Conservation (phyloP, 2,329 filamentous ascomycete genomes). For the Seiridium unicorne region DNA sequence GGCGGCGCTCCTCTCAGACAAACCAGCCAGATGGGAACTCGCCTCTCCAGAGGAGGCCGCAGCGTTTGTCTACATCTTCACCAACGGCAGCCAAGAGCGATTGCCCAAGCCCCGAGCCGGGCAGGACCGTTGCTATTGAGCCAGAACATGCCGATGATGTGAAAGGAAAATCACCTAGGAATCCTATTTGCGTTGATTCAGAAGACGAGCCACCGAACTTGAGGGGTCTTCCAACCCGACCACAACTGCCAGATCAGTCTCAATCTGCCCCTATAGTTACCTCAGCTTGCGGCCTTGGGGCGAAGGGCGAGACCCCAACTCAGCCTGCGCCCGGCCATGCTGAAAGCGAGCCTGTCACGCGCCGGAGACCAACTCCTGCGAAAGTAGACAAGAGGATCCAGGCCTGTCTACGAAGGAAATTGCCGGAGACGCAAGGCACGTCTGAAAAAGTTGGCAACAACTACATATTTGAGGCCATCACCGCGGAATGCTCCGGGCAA, state of each 20-base stretch:
- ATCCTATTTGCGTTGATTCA: neutral
- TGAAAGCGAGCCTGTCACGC: neutral
- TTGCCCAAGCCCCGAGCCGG: neutral
- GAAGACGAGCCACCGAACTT: neutral
- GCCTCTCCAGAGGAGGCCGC: neutral
- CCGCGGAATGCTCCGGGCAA: neutral
- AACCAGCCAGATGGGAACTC: neutral
- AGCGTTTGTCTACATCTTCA: neutral
- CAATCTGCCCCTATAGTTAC: neutral
- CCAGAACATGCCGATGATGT: neutral
- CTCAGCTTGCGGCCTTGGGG: neutral
- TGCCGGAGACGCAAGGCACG: neutral
- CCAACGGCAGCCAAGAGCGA: neutral
- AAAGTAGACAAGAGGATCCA: constrained; percentile 1
- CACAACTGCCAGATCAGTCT: neutral
- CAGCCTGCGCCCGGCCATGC: neutral
- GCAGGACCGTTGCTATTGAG: neutral
- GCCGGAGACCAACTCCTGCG: neutral
- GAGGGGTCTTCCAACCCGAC: no score
- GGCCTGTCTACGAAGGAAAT: neutral
- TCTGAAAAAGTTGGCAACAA: constrained; percentile 7
- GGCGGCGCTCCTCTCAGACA: neutral
- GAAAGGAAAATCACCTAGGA: neutral
- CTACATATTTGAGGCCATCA: constrained; percentile 7
- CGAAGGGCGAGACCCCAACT: neutral